Conservation (phyloP, 2,329 filamentous ascomycete species). For the Xylaria arbuscula region DNA sequence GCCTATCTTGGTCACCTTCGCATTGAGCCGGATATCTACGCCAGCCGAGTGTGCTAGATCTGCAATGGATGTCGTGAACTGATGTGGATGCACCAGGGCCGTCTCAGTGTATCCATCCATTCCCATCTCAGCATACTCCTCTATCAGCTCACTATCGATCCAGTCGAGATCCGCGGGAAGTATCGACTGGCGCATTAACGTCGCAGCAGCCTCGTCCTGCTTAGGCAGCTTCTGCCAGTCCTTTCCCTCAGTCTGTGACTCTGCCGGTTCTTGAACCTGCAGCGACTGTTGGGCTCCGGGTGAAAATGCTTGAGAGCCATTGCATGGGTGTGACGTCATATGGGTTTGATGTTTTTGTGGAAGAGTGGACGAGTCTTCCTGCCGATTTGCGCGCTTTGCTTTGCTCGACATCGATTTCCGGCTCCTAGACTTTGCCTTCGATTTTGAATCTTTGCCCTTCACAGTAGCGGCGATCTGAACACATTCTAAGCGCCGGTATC, state of each 20-base stretch:
- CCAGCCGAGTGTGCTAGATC: slow-evolving; percentile 77
- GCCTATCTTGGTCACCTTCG: slow-evolving; percentile 73
- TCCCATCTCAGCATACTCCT: slow-evolving; percentile 85
- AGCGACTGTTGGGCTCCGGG: slow-evolving; percentile 18
- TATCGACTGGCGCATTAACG: slow-evolving; percentile 64
- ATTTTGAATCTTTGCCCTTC: slow-evolving; percentile 44
- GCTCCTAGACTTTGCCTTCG: slow-evolving; percentile 40
- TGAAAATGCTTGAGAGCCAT: slow-evolving; percentile 6
- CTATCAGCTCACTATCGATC: slow-evolving; percentile 75
- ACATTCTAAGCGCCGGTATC: slow-evolving; percentile 82
- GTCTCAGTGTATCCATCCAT: slow-evolving; percentile 75
- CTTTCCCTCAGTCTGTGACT: slow-evolving; percentile 51
- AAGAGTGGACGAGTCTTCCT: slow-evolving; percentile 36
- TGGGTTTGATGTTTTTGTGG: slow-evolving; percentile 14
- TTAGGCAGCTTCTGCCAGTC: slow-evolving; percentile 72
- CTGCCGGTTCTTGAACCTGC: slow-evolving; percentile 38
- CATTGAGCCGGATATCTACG: slow-evolving; percentile 73
- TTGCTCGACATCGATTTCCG: slow-evolving; percentile 42
- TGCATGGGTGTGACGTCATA: neutral
- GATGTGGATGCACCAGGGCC: slow-evolving; percentile 91
- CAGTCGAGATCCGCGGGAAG: slow-evolving; percentile 86
- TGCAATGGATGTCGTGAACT: slow-evolving; percentile 89
- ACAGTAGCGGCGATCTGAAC: slow-evolving; percentile 64
- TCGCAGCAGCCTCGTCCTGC: slow-evolving; percentile 61
- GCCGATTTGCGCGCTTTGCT: slow-evolving; percentile 48